phyloP scores from a whole-genome alignment of 1,139 yeast species.

The Wickerhamomyces sp. region DNA sequence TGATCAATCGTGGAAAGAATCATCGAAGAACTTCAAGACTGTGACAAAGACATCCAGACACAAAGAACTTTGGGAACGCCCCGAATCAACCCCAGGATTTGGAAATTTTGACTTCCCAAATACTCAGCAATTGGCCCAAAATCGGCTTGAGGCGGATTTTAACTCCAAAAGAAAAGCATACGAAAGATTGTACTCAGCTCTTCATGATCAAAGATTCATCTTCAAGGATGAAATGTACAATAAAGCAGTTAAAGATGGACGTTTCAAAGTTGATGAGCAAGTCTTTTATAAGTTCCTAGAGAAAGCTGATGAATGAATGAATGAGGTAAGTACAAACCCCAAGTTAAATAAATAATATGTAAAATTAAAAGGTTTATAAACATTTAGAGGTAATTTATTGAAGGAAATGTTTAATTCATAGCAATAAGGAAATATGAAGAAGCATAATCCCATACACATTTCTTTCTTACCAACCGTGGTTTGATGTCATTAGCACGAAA shows the following conservation, averaged over 20 bases:
- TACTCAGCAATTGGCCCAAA: slow-evolving; percentile 44
- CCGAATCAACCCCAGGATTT: slow-evolving; percentile 63
- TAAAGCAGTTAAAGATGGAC: slow-evolving; percentile 19
- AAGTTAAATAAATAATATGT: neutral
- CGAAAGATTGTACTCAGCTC: slow-evolving; percentile 29
- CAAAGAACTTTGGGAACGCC: slow-evolving; percentile 32
- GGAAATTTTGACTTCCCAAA: slow-evolving; percentile 58
- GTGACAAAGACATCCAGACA: slow-evolving; percentile 22
- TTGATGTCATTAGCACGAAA: neutral
- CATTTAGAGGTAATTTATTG: too few relatives aligned
- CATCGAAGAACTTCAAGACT: slow-evolving; percentile 12
- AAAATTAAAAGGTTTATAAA: neutral
- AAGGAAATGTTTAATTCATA: too few relatives aligned
- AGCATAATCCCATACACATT: neutral
- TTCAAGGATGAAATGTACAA: slow-evolving; percentile 30
- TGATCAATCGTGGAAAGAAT: slow-evolving; percentile 6
- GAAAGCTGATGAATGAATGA: neutral
- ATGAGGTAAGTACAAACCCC: neutral
- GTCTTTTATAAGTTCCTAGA: slow-evolving; percentile 1
- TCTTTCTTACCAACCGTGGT: neutral
- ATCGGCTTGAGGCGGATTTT: slow-evolving; percentile 28
- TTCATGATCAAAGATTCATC: slow-evolving; percentile 27
- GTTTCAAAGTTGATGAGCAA: slow-evolving; percentile 23
- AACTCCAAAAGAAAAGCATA: slow-evolving; percentile 32
- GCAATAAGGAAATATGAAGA: too few relatives aligned